These are phyloP conservation scores for Funneliformis caledonium DNA, from an alignment of 371 early-diverging fungal genomes.

Conservation along the genomic window DNA sequence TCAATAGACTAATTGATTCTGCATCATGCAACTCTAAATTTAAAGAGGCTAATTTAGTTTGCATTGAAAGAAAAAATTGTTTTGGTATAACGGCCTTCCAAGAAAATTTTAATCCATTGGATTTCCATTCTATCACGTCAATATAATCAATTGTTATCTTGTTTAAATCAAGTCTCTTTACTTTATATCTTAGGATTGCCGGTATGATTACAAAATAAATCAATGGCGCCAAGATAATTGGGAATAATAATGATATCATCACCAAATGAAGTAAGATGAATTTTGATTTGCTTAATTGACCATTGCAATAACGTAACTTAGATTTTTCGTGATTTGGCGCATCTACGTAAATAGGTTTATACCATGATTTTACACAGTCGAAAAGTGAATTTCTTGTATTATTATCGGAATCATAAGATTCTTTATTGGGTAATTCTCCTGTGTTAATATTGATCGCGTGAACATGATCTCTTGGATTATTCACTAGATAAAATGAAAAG, in stretches of 20 bases:
- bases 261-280: not conserved
- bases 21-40: not conserved
- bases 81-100: not conserved
- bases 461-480: too few relatives aligned
- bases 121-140: not conserved
- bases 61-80: not conserved
- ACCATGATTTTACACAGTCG: not conserved
- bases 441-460: too few relatives aligned
- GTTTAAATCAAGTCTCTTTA: not conserved
- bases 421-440: too few relatives aligned
- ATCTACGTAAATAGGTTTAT: not conserved
- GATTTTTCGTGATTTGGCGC: not conserved
- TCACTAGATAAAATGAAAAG: too few relatives aligned
- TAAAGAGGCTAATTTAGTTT: not conserved
- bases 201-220: not conserved
- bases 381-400: not conserved
- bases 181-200: not conserved
- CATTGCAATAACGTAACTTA: not conserved
- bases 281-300: not conserved
- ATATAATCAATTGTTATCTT: not conserved
- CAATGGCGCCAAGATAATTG: not conserved
- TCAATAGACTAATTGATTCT: not conserved
- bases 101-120: not conserved
- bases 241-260: not conserved
- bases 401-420: not conserved